These are phyloP conservation scores for Stramenopiles sp. DNA, from an alignment of 352 stramenopile species.

Conservation along the genomic window DNA sequence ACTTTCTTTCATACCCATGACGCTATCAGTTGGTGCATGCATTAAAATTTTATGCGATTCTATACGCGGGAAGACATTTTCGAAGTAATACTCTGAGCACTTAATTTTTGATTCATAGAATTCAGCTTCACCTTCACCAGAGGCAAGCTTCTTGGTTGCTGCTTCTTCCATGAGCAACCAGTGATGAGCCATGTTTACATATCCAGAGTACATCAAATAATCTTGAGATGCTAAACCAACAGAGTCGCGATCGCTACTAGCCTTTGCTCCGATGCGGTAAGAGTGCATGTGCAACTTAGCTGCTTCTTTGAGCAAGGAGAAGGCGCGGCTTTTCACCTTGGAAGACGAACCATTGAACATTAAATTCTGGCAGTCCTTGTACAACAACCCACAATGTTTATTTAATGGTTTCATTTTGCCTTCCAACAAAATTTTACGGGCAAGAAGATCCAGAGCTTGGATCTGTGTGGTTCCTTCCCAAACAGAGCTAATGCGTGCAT, in stretches of 20 bases:
- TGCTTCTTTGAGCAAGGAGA: not conserved
- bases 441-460: constrained; percentile 23
- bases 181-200: not conserved
- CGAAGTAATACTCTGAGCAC: not conserved
- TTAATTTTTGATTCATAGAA: not conserved
- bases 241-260: not conserved
- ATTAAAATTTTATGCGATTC: not conserved
- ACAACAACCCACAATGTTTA: not conserved
- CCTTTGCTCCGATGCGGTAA: not conserved
- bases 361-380: not conserved
- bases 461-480: constrained; percentile 27
- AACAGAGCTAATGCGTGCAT: constrained; percentile 23
- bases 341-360: not conserved
- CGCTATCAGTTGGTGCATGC: not conserved
- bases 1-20: not conserved
- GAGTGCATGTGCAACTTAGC: not conserved
- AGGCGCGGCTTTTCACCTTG: not conserved
- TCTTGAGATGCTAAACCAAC: not conserved
- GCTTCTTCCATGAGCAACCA: not conserved
- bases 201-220: not conserved
- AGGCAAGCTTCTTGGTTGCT: not conserved
- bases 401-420: not conserved
- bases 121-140: not conserved
- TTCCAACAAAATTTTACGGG: constrained; percentile 22
- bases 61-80: not conserved